Base-by-base conservation (phyloP, 441 rosid species). In the Gossypium schwendimanii region DNA sequence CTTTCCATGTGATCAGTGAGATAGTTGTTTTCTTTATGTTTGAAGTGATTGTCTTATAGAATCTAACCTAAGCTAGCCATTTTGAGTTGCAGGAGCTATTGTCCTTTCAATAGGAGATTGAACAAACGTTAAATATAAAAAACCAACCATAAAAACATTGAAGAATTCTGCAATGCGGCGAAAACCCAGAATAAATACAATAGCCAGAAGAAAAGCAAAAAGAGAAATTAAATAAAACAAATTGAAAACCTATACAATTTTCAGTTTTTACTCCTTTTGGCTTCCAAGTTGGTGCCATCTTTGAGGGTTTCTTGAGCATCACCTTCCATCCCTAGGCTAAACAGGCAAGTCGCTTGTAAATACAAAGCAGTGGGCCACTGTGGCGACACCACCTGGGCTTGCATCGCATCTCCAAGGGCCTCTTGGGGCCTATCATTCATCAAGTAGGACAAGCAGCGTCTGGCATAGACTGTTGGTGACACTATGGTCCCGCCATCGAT, bases 291-390 rank as follows among this genome's bases (percentile, higher is more conserved):
- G 44, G 93, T 89, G 75, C 93, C 97, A 36, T 92, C 96, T 80
- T 85, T 92, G n/a, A 94, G 97, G 6, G 94, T 84, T 84, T 94
- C 96, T 60, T 87, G 97, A 0, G 94, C 99, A 77, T 94, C 99
- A n/a, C 73, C 74, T 79, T 91, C 97, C 99, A 94, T 91, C 39
- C 97, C 96, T 8, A 94, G 94, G 83, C 82, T 87, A 83, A 89
- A 87, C 79, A 92, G 82, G 87, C 93, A 92, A 31, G 85, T 83
- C 1, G 91, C 94, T 78, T 89, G 94, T 60, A 89, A 89, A 72
- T 89, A 89, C 76, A 87, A 67, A 18, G 91, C 91, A 33, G 90
- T 84, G 23, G 87, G 82, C 94, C 94, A 89, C 44, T 86, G 91
- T 0, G 90, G 90, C 33, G 94, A 89, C 41, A 87, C 79, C 49